phyloP scores from a whole-genome alignment of 768 basidiomycete species.

The Boletus subcaerulescens region DNA sequence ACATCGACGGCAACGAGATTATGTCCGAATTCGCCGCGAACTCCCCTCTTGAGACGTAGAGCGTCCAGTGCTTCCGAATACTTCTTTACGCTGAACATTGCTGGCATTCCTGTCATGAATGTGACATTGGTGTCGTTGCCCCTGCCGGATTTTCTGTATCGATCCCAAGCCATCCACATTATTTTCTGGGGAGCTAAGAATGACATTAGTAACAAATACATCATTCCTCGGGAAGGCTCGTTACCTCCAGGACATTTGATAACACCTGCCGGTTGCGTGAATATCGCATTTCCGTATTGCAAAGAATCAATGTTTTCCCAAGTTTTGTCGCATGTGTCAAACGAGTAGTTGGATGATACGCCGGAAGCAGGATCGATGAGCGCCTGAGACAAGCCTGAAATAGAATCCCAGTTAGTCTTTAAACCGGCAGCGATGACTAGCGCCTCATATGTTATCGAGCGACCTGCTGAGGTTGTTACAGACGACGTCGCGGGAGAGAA shows the following conservation, averaged over 20 bases:
- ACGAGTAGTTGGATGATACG: constrained; percentile 91
- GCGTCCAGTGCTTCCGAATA: constrained; percentile 85
- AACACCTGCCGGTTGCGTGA: constrained; percentile 90
- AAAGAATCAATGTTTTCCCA: constrained; percentile 81
- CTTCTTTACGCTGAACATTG: constrained; percentile 97
- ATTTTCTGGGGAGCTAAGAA: constrained; percentile 81
- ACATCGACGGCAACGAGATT: constrained; percentile 77
- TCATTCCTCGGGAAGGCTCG: background rate
- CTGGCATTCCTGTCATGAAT: constrained; percentile 88
- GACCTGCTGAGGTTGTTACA: constrained; percentile 68
- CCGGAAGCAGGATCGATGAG: constrained; percentile 76
- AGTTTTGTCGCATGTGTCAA: constrained; percentile 84
- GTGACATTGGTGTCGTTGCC: constrained; percentile 58
- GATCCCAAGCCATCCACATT: constrained; percentile 97
- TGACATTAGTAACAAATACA: constrained; percentile 2
- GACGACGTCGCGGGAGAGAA: constrained; percentile 78
- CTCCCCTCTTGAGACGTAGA: constrained; percentile 72
- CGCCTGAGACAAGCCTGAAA: constrained; percentile 71
- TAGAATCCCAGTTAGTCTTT: constrained; percentile 77
- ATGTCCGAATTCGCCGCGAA: constrained; percentile 79
- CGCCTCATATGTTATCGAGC: constrained; percentile 73
- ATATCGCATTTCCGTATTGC: constrained; percentile 79
- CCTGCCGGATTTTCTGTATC: constrained; percentile 61
- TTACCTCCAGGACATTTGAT: constrained; percentile 93
- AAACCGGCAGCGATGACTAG: constrained; percentile 89